Base-by-base conservation (phyloP, 202 grass and related monocot species). In the Panicum virgatum region DNA sequence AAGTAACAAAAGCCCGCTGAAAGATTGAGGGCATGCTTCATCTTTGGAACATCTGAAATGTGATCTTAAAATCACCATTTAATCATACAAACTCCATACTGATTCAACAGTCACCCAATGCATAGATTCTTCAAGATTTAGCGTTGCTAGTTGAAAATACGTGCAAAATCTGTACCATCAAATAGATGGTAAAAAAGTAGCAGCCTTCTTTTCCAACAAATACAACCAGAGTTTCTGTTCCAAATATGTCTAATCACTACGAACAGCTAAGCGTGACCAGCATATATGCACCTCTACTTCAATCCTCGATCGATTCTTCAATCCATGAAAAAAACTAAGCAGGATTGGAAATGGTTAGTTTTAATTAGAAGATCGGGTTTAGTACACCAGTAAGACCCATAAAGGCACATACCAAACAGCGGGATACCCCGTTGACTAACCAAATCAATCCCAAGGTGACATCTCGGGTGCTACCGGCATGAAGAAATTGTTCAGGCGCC, bases 371-470 rank as follows among this genome's bases (percentile, higher is more conserved):
- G 86, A 84, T 84, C 69, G 69, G 69, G 7, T 69, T 22, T 26
- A 34, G 30, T 58, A 70, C 52, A 76, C 51, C 26, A 43, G 58
- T 53, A 70, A 74, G 48, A 63, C n/a, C 42, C 62, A 27, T n/a
- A 73, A 86, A 68, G 66, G 61, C 12, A 65, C 7, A 18, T 51
- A 60, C 43, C 61, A 45, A 69, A 59, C 48, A 64, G n/a, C 62
- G n/a, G 46, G 76, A 76, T 63, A 58, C 75, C 75, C 61, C 88
- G 88, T 90, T 86, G 88, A 90, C 83, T 86, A 79, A 37, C 71
- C 20, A 66, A 86, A 66, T 25, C 22, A 57, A 83, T 62, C 80
- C 51, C 84, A 85, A 87, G 30, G 87, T 59, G 53, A 52, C 52
- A 85, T 77, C 82, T 66, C 26, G 20, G 46, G 56, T 67, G 57